A percentile compares a stretch with the other conserved stretches of the same genome.
phyloP scores from a whole-genome alignment of 805 yeast genomes.

The Tetrapisispora nanseiensis region DNA sequence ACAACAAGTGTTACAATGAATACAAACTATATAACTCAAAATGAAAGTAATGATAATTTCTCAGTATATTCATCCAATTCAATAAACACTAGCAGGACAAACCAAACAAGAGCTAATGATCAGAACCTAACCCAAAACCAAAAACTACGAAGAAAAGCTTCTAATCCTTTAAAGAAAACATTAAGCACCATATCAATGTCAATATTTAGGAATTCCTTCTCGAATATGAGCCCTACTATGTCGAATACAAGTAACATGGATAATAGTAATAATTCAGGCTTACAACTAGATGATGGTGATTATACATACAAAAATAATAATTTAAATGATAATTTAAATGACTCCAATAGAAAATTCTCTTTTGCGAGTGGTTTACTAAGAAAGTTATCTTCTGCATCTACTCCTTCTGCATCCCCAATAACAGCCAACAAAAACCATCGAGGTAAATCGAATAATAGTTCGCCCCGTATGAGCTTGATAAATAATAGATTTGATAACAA shows the following conservation, averaged over 20 bases:
- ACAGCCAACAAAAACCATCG: neutral
- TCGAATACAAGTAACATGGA: neutral
- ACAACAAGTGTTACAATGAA: neutral
- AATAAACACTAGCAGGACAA: neutral
- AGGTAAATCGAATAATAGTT: neutral
- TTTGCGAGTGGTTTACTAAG: slow-evolving; percentile 20
- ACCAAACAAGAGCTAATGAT: neutral
- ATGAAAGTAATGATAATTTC: slow-evolving; percentile 2
- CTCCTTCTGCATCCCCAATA: neutral
- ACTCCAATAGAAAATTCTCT: slow-evolving; percentile 18
- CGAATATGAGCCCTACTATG: neutral
- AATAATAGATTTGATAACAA: slow-evolving; percentile 24
- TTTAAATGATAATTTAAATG: slow-evolving; percentile 1
- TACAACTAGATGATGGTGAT: neutral
- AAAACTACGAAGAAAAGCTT: neutral
- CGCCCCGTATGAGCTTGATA: slow-evolving; percentile 11
- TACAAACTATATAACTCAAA: neutral
- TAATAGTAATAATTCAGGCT: neutral
- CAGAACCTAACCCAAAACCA: neutral
- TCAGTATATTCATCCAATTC: slow-evolving; percentile 1
- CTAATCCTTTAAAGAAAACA: slow-evolving; percentile 12
- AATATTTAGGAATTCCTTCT: slow-evolving; percentile 2
- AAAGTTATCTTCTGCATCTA: slow-evolving; percentile 11
- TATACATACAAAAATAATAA: neutral
- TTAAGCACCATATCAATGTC: slow-evolving; percentile 19